Percentiles rank a stretch among this genome's conserved stretches.
Evolutionary conservation across 176 grass and related monocot species (phyloP).

Genomic region (Triticum dicoccoides): DNA sequence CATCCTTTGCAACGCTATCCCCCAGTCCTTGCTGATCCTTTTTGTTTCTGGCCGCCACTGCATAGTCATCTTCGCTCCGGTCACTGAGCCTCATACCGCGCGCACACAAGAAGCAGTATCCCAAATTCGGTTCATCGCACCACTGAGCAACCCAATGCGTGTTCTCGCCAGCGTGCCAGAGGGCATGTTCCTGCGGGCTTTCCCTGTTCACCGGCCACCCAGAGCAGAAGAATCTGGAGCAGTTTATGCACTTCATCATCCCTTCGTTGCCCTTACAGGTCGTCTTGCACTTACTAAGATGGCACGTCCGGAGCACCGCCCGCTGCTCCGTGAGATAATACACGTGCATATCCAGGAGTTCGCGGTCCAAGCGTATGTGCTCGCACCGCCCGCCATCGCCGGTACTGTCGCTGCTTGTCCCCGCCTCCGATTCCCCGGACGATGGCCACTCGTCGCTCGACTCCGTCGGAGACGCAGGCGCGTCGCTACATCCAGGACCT

Average conservation of each 20-base stretch:
- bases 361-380: slow-evolving; percentile 12
- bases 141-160: slow-evolving; percentile 46
- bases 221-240: slow-evolving; percentile 37
- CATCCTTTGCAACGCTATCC: neutral
- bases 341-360: slow-evolving; percentile 6
- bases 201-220: slow-evolving; percentile 3
- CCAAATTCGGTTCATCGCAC: slow-evolving; percentile 21
- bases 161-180: slow-evolving; percentile 35
- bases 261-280: slow-evolving; percentile 8
- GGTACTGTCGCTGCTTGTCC: neutral
- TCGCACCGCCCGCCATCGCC: slow-evolving; percentile 20
- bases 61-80: neutral
- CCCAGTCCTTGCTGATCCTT: neutral
- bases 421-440: neutral
- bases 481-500: too few species aligned
- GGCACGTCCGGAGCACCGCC: slow-evolving; percentile 3
- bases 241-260: slow-evolving; percentile 59
- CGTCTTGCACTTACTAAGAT: neutral
- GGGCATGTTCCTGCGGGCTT: slow-evolving; percentile 53
- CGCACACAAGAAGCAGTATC: slow-evolving; percentile 65
- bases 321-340: neutral
- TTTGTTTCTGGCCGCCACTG: neutral
- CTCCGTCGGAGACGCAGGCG: too few species aligned
- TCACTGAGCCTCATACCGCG: neutral
- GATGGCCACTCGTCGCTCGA: neutral